Conservation (phyloP, 257 asterid species). For the Solanum sejunctum region DNA sequence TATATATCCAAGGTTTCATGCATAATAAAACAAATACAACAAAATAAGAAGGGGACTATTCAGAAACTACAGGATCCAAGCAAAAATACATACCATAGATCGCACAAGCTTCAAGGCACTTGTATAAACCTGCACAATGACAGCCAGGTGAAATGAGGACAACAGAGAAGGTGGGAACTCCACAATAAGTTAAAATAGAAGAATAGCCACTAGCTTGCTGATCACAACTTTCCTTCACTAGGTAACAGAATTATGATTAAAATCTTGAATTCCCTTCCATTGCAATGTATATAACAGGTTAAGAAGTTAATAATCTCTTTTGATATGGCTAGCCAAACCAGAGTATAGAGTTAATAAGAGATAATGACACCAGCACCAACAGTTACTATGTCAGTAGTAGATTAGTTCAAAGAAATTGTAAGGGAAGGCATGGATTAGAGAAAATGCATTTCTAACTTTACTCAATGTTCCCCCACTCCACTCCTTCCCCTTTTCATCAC, state of each 20-base stretch:
- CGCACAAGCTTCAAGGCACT: conserved; percentile 99
- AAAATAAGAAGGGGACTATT: background rate
- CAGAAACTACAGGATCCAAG: background rate
- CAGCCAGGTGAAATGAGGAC: background rate
- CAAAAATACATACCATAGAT: conserved; percentile 52
- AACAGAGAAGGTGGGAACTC: background rate
- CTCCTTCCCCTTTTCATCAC: background rate
- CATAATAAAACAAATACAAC: background rate
- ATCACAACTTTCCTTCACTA: background rate
- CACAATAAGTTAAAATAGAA: background rate
- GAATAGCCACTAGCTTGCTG: background rate
- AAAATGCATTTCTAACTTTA: background rate
- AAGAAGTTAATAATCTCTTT: background rate
- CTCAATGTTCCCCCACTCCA: background rate
- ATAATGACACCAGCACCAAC: background rate
- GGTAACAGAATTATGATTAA: background rate
- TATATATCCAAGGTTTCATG: background rate
- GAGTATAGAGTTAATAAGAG: background rate
- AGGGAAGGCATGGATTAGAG: background rate
- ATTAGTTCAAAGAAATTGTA: background rate
- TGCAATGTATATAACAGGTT: background rate
- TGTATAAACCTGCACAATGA: conserved; percentile 66
- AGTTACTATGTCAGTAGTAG: background rate
- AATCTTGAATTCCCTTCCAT: background rate
- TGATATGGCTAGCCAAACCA: background rate